Percentiles rank a stretch among this genome's conserved stretches.
These are phyloP conservation scores for Phenoliferia sp. DNA, from an alignment of 1,284 basidiomycete genomes.

Conservation along the genomic window DNA sequence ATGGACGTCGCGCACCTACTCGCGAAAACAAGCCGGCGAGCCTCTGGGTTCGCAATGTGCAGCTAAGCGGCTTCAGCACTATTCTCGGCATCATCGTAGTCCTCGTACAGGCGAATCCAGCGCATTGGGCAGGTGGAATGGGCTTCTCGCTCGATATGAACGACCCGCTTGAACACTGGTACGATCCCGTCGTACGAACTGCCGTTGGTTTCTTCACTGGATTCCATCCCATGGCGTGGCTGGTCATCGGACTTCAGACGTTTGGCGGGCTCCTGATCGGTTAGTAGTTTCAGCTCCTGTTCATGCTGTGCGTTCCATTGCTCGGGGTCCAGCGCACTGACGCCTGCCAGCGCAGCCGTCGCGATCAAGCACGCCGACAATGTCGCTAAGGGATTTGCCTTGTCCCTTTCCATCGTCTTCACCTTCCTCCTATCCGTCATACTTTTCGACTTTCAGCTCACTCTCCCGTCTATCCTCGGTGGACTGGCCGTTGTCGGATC, in stretches of 20 bases:
- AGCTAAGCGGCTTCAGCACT: slow-evolving; percentile 41
- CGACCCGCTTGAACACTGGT: slow-evolving; percentile 35
- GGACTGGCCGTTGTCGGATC: slow-evolving; percentile 36
- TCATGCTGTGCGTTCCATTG: slow-evolving; percentile 20
- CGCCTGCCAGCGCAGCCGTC: slow-evolving; percentile 25
- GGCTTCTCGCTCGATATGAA: slow-evolving; percentile 28
- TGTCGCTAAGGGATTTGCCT: slow-evolving; percentile 43
- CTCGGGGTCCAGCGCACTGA: too few species aligned
- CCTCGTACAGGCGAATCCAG: slow-evolving; percentile 34
- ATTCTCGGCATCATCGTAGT: slow-evolving; percentile 39
- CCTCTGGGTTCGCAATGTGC: slow-evolving; percentile 44
- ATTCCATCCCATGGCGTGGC: slow-evolving; percentile 41
- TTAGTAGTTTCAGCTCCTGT: slow-evolving; percentile 33
- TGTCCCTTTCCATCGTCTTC: slow-evolving; percentile 42
- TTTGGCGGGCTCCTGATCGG: slow-evolving; percentile 41
- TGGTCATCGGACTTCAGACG: slow-evolving; percentile 41
- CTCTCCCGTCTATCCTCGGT: slow-evolving; percentile 34
- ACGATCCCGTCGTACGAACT: slow-evolving; percentile 20
- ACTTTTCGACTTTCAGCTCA: slow-evolving; percentile 37
- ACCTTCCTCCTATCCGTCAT: slow-evolving; percentile 40
- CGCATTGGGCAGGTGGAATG: slow-evolving; percentile 14
- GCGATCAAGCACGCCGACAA: slow-evolving; percentile 44
- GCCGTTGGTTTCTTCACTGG: slow-evolving; percentile 34
- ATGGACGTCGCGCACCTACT: neutral
- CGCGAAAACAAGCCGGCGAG: slow-evolving; percentile 23